These are phyloP conservation scores for Alternaria postmessia DNA, from an alignment of 2,329 filamentous ascomycete genomes.

Conservation along the genomic window DNA sequence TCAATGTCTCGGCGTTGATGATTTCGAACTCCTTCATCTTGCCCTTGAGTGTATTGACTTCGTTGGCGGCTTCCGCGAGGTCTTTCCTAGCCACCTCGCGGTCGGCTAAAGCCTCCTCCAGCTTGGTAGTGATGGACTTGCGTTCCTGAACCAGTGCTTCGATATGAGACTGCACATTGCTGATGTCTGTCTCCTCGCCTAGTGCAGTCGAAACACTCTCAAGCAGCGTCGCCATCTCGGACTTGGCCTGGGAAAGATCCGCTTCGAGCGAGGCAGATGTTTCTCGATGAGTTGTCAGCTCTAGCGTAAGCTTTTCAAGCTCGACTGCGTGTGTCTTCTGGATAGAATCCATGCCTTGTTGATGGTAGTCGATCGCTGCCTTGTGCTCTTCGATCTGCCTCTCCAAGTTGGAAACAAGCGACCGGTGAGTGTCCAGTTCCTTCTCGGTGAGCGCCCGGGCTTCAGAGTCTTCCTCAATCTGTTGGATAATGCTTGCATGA, in stretches of 20 bases:
- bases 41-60: constrained; percentile 52
- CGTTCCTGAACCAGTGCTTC: constrained; percentile 55
- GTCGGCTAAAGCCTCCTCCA: constrained; percentile 55
- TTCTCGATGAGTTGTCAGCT: constrained; percentile 43
- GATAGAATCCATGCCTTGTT: constrained; percentile 62
- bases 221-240: constrained; percentile 67
- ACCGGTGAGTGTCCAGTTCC: constrained; percentile 60
- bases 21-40: constrained; percentile 57
- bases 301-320: constrained; percentile 57
- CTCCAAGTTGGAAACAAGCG: constrained; percentile 64
- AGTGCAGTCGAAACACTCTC: constrained; percentile 69
- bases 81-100: constrained; percentile 54
- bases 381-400: constrained; percentile 65
- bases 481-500: constrained; percentile 69
- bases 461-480: constrained; percentile 72
- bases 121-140: constrained; percentile 53
- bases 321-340: constrained; percentile 63
- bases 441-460: constrained; percentile 65
- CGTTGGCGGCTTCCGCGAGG: constrained; percentile 51
- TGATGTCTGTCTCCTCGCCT: constrained; percentile 65
- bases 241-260: constrained; percentile 66
- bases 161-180: constrained; percentile 54
- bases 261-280: constrained; percentile 59
- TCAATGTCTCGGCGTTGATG: constrained; percentile 63
- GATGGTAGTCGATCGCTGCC: constrained; percentile 62